These are phyloP conservation scores for Amphicarpaea edgeworthii DNA, from an alignment of 306 rosid species.

Conservation along the genomic window DNA sequence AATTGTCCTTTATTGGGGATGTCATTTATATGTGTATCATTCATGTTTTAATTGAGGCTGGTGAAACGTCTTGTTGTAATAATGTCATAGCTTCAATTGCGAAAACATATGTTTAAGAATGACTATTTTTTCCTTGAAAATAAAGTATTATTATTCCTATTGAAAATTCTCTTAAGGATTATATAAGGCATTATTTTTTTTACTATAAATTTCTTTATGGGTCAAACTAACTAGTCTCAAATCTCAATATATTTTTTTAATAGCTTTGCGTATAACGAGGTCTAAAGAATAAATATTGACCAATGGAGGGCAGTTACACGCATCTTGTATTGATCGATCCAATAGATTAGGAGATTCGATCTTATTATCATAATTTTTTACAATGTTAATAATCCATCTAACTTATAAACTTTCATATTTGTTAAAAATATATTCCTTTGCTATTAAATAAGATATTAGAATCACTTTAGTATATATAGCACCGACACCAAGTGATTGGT, in stretches of 20 bases:
- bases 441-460: not conserved
- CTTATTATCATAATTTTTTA: not conserved
- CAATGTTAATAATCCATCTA: too few relatives aligned
- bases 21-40: not conserved
- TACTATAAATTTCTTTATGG: not conserved
- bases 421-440: not conserved
- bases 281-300: slow-evolving; percentile 1
- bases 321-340: not conserved
- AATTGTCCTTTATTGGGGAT: not conserved
- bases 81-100: not conserved
- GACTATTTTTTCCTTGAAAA: not conserved
- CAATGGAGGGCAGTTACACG: not conserved
- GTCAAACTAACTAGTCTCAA: not conserved
- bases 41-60: slow-evolving; percentile 9
- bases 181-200: too few relatives aligned
- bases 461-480: not conserved
- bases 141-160: not conserved
- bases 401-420: too few relatives aligned
- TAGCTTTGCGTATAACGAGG: not conserved
- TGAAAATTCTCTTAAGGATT: not conserved
- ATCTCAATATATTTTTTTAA: not conserved
- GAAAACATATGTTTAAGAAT: not conserved
- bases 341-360: slow-evolving; percentile 3
- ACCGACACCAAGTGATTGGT: not conserved
- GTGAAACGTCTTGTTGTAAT: slow-evolving; percentile 22